Evolutionary conservation across 768 basidiomycete genomes (phyloP), one percentile per base, ranked within the genome.

Genomic region (Serendipita sp.): DNA sequence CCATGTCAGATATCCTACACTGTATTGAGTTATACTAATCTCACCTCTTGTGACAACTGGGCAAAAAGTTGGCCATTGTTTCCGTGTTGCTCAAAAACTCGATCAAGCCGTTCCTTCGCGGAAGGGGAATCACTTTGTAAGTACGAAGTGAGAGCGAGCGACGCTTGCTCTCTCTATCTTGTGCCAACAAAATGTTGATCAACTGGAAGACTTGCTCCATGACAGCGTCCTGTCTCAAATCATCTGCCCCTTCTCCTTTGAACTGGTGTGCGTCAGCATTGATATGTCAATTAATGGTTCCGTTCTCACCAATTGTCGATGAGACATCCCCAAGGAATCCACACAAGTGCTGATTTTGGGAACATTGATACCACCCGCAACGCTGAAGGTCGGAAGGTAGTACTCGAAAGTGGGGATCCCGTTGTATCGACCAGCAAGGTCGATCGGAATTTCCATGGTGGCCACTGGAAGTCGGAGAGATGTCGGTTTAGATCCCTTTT

Each of bases 161-260:
- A 61, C 80, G 78, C 60, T 79, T 77, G 0, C 93, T 92, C 67
- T 88, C 83, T 33, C 83, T 77, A 71, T 99, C 92, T 17, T 76
- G 77, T 1, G 69, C 69, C 16, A 99, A 78, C 1, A 97, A 79
- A 7, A 79, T 73, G 66, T 98, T 97, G 62, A 93, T 86, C 20
- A 98, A 78, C 20, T 82, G 82, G 69, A 99, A 99, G 1, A 96
- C 91, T 72, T 99, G 96, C 69, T 97, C 91, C 94, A 99, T 97
- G 61, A 98, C 92, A 0, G 94, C 94, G 70, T 99, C 96, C 72
- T 99, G 96, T 42, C 96, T 84, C 50, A 96, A 71, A 68, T 99
- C 96, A 67, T 99, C 96, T 9, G 82, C 78, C 7, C 87, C 87
- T 74, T 88, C 83, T 2, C 91, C 91, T 71, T 99, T 97, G 74